These are phyloP conservation scores for Aulographum hederae DNA, from an alignment of 2,329 filamentous ascomycete species.

Conservation along the genomic window DNA sequence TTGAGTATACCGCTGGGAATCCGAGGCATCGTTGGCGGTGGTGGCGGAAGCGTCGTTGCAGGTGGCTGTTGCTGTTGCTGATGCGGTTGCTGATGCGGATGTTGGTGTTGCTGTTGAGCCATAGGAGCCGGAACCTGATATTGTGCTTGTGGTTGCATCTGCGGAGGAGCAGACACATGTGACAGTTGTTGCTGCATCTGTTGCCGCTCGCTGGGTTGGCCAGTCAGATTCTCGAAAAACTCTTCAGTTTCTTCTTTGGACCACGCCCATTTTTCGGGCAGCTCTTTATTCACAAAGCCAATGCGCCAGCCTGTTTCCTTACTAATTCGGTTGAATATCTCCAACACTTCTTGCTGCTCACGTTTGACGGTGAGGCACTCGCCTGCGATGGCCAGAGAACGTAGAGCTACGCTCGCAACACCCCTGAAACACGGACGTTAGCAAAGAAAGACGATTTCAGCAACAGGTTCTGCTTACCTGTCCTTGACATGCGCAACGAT, in stretches of 20 bases:
- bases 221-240: too few relatives aligned
- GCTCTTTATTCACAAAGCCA: constrained; percentile 49
- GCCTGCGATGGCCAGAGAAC: constrained; percentile 60
- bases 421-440: constrained; percentile 26
- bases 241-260: too few relatives aligned
- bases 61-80: constrained; percentile 10
- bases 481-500: constrained; percentile 77
- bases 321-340: constrained; percentile 58
- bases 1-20: constrained; percentile 41
- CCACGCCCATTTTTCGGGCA: constrained; percentile 68
- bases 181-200: too few relatives aligned
- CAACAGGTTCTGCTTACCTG: constrained; percentile 23
- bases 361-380: constrained; percentile 47
- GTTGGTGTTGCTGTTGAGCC: constrained; percentile 5
- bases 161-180: not conserved
- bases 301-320: constrained; percentile 65
- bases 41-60: too few relatives aligned
- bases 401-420: constrained; percentile 60
- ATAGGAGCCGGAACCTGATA: constrained; percentile 1
- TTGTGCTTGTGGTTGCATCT: constrained; percentile 3
- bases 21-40: constrained; percentile 8
- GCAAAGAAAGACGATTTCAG: not conserved
- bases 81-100: constrained; percentile 12
- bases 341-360: constrained; percentile 67
- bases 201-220: too few relatives aligned